Conservation (phyloP, 2,329 filamentous ascomycete species). For the Pseudogymnoascus sp. region DNA sequence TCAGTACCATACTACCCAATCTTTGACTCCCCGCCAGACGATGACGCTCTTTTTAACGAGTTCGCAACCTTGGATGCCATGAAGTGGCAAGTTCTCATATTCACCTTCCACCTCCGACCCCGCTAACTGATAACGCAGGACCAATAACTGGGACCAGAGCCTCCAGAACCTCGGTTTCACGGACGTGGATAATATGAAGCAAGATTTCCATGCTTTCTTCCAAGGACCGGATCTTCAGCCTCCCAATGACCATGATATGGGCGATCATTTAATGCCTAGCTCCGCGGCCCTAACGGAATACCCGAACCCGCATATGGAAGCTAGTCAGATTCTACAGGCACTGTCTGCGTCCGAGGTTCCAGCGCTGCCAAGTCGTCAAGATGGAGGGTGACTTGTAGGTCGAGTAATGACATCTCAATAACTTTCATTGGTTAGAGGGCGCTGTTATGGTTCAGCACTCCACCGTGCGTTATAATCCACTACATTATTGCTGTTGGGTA, state of each 20-base stretch:
- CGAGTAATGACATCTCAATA: neutral
- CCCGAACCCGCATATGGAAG: slow-evolving; percentile 20
- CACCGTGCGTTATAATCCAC: neutral
- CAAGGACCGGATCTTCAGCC: slow-evolving; percentile 26
- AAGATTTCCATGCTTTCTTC: slow-evolving; percentile 29
- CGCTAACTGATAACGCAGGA: slow-evolving; percentile 21
- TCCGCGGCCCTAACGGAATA: neutral
- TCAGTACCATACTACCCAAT: slow-evolving; percentile 16
- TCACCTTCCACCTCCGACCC: neutral
- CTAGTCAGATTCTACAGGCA: slow-evolving; percentile 28
- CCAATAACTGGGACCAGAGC: slow-evolving; percentile 28
- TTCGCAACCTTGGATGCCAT: slow-evolving; percentile 49
- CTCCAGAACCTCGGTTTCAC: slow-evolving; percentile 32
- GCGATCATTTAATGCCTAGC: slow-evolving; percentile 21
- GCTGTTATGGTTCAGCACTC: neutral
- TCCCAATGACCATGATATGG: slow-evolving; percentile 23
- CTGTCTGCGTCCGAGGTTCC: slow-evolving; percentile 19
- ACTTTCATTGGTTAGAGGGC: neutral
- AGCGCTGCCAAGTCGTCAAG: neutral
- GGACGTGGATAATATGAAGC: slow-evolving; percentile 28
- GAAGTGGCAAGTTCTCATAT: slow-evolving; percentile 34
- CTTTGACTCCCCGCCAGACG: slow-evolving; percentile 23
- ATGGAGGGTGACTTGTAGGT: neutral
- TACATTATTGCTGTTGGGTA: neutral
- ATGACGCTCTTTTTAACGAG: slow-evolving; percentile 49